Base-by-base conservation (phyloP, 139 green algal genomes). In the Volvox reticuliferus region DNA sequence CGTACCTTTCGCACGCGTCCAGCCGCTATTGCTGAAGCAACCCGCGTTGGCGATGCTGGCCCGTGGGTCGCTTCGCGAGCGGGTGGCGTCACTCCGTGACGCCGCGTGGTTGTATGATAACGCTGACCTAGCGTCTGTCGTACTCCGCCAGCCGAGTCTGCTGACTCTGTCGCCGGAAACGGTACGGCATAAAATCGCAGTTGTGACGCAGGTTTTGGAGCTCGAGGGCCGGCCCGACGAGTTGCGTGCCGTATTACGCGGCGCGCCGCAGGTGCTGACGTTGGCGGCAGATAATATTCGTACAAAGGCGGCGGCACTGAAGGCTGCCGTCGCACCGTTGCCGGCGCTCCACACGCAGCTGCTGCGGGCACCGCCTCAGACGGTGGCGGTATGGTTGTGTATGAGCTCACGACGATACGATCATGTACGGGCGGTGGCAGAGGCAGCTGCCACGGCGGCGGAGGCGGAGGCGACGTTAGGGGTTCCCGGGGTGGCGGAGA, bases 181-280 rank as follows among this genome's bases (percentile, higher is more conserved):
- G 16, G 84, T 89, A 6, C 26, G 16, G 0, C 26, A 17, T 2
- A 83, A 90, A 75, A 75, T 90, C 33, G 50, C 1, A 1, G 44
- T 83, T 1, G 73, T 90, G 32, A n/a, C 30, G 73, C 50, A 32
- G 1, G 71, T 90, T 50, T 44, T 90, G 86, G 50, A 75, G 9
- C 73, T 90, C 50, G 86, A 35, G 86, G 44, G 69, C 19, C 28
- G 26, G 69, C 37, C 28, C 0, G 78, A 20, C 12, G 22, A 84
- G 78, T 55, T 90, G 69, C 30, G 50, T 26, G 44, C 30, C 19
- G 86, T 90, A 61, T n/a, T 90, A 32, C 73, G 86, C 44, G 50
- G 73, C 86, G 73, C 86, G n/a, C 86, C 86, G 44, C 86, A 90
- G 86, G 44, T 90, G n/a, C 73, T 90, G 86, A 83, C 86, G 50